Conservation (phyloP, 768 basidiomycete genomes). For the Rhizopogon vesiculosus region DNA sequence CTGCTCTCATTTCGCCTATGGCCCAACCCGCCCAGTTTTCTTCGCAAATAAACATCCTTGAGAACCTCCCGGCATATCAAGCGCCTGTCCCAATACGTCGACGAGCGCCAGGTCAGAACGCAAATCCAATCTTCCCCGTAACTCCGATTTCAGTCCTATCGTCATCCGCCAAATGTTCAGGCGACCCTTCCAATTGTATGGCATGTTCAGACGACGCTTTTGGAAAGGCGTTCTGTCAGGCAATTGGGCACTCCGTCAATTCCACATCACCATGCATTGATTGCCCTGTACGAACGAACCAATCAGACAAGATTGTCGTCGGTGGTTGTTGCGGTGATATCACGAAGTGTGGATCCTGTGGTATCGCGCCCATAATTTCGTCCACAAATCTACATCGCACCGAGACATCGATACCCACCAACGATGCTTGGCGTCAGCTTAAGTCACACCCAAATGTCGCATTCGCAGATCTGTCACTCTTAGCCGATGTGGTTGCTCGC, state of each 20-base stretch:
- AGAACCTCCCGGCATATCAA: conserved; percentile 75
- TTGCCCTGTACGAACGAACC: conserved; percentile 42
- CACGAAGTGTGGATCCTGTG: conserved; percentile 24
- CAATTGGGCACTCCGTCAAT: conserved; percentile 60
- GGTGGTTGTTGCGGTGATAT: conserved; percentile 35
- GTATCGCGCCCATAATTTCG: conserved; percentile 25
- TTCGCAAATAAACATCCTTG: conserved; percentile 54
- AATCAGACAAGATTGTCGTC: conserved; percentile 21
- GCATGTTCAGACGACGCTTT: conserved; percentile 86
- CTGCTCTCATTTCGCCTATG: conserved; percentile 14
- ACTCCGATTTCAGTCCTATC: conserved; percentile 30
- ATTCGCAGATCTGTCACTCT: conserved; percentile 76
- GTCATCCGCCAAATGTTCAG: conserved; percentile 55
- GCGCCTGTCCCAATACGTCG: conserved; percentile 79
- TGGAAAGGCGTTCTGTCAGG: conserved; percentile 83
- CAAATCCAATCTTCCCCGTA: conserved; percentile 53
- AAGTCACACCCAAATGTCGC: conserved; percentile 87
- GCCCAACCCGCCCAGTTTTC: conserved; percentile 23
- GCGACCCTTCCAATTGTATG: conserved; percentile 80
- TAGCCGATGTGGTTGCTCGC: conserved; percentile 87
- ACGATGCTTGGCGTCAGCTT: conserved; percentile 78
- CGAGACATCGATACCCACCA: conserved; percentile 66
- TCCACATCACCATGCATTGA: conserved; percentile 46
- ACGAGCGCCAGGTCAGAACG: conserved; percentile 31
- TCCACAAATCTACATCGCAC: conserved; percentile 15